Evolutionary conservation across 2,329 filamentous ascomycete genomes (phyloP).

Genomic region (Daldinia sp.): DNA sequence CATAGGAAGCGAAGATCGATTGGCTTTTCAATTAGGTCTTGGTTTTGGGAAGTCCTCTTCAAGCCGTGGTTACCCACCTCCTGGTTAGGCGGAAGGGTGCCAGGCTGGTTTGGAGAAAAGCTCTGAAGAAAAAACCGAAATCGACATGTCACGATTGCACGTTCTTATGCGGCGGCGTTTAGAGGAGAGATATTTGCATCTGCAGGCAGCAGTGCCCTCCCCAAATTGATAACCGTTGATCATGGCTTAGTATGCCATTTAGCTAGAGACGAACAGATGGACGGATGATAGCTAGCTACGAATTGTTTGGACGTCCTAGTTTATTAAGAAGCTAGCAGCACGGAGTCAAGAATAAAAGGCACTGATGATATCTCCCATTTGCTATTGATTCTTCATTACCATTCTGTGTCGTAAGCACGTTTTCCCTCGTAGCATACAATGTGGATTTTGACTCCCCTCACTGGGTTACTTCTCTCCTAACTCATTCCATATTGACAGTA

Average conservation of each 20-base stretch:
- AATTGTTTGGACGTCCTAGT: neutral
- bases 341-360: slow-evolving; percentile 18
- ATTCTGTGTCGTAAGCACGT: slow-evolving; percentile 8
- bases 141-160: slow-evolving; percentile 5
- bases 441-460: neutral
- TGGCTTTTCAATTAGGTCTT: neutral
- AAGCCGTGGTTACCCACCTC: too few species aligned
- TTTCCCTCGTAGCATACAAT: slow-evolving; percentile 20
- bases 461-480: neutral
- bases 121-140: neutral
- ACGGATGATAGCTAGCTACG: slow-evolving; percentile 6
- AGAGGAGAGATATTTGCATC: slow-evolving; percentile 13
- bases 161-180: slow-evolving; percentile 26
- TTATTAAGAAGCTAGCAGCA: neutral
- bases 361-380: slow-evolving; percentile 26
- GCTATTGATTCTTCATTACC: slow-evolving; percentile 12
- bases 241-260: slow-evolving; percentile 1
- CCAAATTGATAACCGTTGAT: too few species aligned
- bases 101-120: neutral
- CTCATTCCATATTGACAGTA: neutral
- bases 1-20: neutral
- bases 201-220: slow-evolving; percentile 1
- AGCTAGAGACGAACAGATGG: slow-evolving; percentile 15
- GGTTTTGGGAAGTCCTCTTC: neutral
- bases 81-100: neutral